Evolutionary conservation across 2,329 filamentous ascomycete species (phyloP).

Genomic region (Aspergillus aculeatus): DNA sequence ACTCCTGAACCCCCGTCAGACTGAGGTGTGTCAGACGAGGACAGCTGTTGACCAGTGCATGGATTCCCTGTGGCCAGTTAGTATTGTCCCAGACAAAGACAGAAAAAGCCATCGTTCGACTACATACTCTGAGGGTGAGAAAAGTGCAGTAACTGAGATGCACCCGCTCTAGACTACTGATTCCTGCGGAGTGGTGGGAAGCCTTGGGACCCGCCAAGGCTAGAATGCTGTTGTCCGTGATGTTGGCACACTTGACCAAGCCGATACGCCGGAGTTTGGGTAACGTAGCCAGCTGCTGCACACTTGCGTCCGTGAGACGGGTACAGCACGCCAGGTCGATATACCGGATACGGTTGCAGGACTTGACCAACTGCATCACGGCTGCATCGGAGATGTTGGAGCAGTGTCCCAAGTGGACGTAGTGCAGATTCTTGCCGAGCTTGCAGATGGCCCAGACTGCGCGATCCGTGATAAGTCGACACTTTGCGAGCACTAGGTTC

Average conservation of each 20-base stretch:
- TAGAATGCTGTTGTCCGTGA: conserved; percentile 86
- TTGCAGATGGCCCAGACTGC: conserved; percentile 83
- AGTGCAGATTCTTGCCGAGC: conserved; percentile 93
- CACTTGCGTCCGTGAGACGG: conserved; percentile 81
- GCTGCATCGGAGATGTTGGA: conserved; percentile 85
- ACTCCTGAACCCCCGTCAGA: conserved; percentile 88
- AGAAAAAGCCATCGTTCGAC: conserved; percentile 61
- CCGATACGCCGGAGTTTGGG: conserved; percentile 95
- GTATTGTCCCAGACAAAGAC: background rate
- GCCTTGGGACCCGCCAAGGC: conserved; percentile 69
- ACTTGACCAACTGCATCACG: conserved; percentile 77
- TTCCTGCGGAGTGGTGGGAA: conserved; percentile 56
- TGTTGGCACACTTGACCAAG: conserved; percentile 85
- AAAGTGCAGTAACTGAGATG: conserved; percentile 94
- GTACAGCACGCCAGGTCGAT: conserved; percentile 96
- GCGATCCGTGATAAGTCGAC: conserved; percentile 84
- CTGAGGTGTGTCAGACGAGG: conserved; percentile 90
- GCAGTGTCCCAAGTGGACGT: conserved; percentile 93
- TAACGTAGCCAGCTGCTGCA: conserved; percentile 77
- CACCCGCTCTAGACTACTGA: conserved; percentile 79
- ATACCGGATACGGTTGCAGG: conserved; percentile 91
- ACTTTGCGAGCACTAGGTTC: conserved; percentile 93
- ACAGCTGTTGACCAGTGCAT: conserved; percentile 83
- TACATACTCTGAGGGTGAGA: conserved; percentile 54
- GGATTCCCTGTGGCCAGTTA: conserved; percentile 67